Percentiles rank a stretch among this genome's conserved stretches.
These are phyloP conservation scores for Pharnaceum exiguum DNA, from an alignment of 148 eudicot species.

Conservation along the genomic window DNA sequence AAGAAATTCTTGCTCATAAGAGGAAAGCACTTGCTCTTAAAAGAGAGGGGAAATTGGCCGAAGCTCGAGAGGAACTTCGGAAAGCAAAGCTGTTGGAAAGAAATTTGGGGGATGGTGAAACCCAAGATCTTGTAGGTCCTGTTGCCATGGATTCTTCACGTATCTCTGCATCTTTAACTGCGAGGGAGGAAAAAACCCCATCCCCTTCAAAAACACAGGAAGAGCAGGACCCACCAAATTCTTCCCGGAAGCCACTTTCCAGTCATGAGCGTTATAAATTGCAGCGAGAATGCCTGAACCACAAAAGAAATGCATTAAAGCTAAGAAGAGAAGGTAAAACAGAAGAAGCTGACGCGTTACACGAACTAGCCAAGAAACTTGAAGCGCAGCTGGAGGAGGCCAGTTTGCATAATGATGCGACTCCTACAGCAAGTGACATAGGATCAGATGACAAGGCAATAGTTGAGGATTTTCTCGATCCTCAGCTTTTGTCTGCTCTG, in stretches of 20 bases:
- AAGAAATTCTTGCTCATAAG: slow-evolving; percentile 64
- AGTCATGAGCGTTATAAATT: slow-evolving; percentile 70
- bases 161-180: slow-evolving; percentile 20
- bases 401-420: slow-evolving; percentile 25
- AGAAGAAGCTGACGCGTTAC: slow-evolving; percentile 85
- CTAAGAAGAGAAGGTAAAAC: slow-evolving; percentile 80
- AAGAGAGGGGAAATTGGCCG: slow-evolving; percentile 78
- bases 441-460: slow-evolving; percentile 44
- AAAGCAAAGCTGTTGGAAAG: slow-evolving; percentile 78
- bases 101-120: slow-evolving; percentile 35
- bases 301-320: slow-evolving; percentile 76
- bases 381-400: slow-evolving; percentile 74
- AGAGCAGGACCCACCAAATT: slow-evolving; percentile 29
- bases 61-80: slow-evolving; percentile 81
- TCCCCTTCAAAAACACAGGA: slow-evolving; percentile 26
- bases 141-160: slow-evolving; percentile 25
- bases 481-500: slow-evolving; percentile 82
- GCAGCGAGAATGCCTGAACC: slow-evolving; percentile 76
- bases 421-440: slow-evolving; percentile 21
- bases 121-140: slow-evolving; percentile 25
- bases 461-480: slow-evolving; percentile 82
- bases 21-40: slow-evolving; percentile 69
- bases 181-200: slow-evolving; percentile 33
- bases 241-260: slow-evolving; percentile 47
- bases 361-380: slow-evolving; percentile 70